Conservation (phyloP, 2,329 filamentous ascomycete species). For the Beauveria rudraprayagi region DNA sequence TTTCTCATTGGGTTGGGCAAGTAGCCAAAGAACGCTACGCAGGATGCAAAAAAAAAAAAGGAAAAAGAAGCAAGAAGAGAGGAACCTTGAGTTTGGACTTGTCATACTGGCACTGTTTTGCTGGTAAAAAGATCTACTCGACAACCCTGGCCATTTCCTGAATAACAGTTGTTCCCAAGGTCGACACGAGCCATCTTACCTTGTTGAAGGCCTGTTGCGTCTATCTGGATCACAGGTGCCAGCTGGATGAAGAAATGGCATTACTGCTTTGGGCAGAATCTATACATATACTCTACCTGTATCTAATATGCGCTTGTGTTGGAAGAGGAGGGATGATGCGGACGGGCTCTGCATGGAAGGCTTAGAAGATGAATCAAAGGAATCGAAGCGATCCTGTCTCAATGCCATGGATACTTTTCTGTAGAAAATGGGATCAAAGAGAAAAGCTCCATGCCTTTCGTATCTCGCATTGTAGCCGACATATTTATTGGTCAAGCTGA, state of each 20-base stretch:
- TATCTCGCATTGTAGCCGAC: not conserved
- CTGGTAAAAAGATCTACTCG: not conserved
- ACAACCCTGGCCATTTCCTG: not conserved
- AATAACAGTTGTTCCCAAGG: not conserved
- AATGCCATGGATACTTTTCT: not conserved
- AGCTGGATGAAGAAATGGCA: not conserved
- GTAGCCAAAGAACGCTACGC: not conserved
- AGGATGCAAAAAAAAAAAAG: not conserved
- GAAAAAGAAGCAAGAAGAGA: conserved; percentile 3
- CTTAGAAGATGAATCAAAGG: not conserved
- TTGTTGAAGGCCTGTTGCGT: not conserved
- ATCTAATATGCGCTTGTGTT: conserved; percentile 1
- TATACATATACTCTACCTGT: conserved; percentile 3
- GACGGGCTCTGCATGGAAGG: conserved; percentile 7
- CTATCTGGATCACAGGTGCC: not conserved
- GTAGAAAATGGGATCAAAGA: too few species aligned
- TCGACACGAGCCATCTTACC: not conserved
- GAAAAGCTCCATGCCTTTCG: not conserved
- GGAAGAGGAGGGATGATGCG: not conserved
- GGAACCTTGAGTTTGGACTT: not conserved
- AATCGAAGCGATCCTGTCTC: not conserved
- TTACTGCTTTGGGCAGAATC: not conserved
- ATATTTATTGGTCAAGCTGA: too few species aligned
- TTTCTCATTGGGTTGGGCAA: not conserved
- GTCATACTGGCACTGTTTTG: not conserved